Evolutionary conservation across 2,329 filamentous ascomycete species (phyloP).

Genomic region (Nemania sp.): DNA sequence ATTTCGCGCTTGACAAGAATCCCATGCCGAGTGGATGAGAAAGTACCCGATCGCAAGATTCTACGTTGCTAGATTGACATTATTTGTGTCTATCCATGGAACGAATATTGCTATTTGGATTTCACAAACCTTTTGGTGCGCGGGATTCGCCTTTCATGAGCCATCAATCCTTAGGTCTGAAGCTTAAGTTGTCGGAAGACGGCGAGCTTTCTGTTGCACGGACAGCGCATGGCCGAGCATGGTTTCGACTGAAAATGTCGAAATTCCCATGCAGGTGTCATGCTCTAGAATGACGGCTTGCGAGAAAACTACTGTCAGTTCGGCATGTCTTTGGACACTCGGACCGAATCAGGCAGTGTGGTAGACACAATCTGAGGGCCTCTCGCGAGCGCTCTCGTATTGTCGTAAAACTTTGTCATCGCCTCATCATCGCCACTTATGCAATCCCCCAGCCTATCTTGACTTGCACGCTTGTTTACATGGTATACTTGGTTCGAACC

Average conservation of each 20-base stretch:
- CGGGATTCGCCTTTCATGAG: neutral
- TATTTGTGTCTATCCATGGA: neutral
- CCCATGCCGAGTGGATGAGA: neutral
- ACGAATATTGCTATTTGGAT: neutral
- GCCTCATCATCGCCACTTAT: conserved; percentile 5
- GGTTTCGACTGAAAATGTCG: neutral
- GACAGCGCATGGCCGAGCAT: conserved; percentile 6
- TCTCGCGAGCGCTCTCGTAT: conserved; percentile 22
- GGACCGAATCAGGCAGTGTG: conserved; percentile 19
- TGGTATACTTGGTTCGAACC: neutral
- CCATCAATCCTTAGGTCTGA: neutral
- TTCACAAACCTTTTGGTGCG: neutral
- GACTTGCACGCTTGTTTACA: neutral
- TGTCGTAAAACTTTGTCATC: conserved; percentile 13
- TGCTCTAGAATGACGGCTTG: neutral
- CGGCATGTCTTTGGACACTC: conserved; percentile 3
- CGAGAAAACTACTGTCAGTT: conserved; percentile 3
- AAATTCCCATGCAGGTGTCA: conserved; percentile 7
- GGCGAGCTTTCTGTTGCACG: neutral
- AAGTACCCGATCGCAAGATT: neutral
- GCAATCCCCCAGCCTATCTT: conserved; percentile 2
- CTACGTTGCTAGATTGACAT: neutral
- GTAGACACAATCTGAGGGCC: neutral
- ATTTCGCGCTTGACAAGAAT: neutral
- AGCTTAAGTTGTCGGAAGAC: conserved; percentile 3